Base-by-base conservation (phyloP, 2,329 filamentous ascomycete species). In the Biscogniauxia sp. region DNA sequence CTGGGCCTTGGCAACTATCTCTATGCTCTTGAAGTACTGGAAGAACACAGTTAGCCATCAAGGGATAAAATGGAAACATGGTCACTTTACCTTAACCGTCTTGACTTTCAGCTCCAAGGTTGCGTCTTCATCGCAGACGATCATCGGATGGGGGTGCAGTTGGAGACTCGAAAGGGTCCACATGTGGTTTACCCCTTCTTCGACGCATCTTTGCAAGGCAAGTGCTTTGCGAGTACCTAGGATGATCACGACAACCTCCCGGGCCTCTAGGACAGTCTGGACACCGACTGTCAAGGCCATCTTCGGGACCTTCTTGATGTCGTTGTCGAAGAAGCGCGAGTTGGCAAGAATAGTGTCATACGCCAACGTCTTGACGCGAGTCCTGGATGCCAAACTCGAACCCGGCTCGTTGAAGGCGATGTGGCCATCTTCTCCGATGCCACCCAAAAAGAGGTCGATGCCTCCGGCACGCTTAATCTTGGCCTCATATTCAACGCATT, bases 331-430 rank as follows among this genome's bases (percentile, higher is more conserved):
- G 81, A 95, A 95, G 62, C 92, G 83, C 19, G 89, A 92, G 77
- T 96, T 96, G 64, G 91, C 91, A 4, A 93, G 79, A 62, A 95
- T 92, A 53, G 92, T 96, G 76, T 95, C 92, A 72, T 93, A 93
- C 49, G 92, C 90, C 56, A 96, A 79, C 0, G 92, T 95, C 83
- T 95, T 95, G 72, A 95, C 91, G 62, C 92, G 84, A 13, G 92
- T 96, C 53, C 90, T 84, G 59, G 89, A 92, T 67, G 85, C 84
- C 63, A 96, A 78, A 61, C 88, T 92, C 11, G 90, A 93, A 50
- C 91, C 92, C 3, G 92, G 92, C 77, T 96, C 92, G 76, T 96
- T 96, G 83, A 96, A 96, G 54, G 92, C 92, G 65, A 96, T 92
- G 76, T 96, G 92, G 5, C 92, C 92, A 72, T 96, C 92, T 58